Conservation (phyloP, 805 yeast genomes). For the Huiozyma naganishii region DNA sequence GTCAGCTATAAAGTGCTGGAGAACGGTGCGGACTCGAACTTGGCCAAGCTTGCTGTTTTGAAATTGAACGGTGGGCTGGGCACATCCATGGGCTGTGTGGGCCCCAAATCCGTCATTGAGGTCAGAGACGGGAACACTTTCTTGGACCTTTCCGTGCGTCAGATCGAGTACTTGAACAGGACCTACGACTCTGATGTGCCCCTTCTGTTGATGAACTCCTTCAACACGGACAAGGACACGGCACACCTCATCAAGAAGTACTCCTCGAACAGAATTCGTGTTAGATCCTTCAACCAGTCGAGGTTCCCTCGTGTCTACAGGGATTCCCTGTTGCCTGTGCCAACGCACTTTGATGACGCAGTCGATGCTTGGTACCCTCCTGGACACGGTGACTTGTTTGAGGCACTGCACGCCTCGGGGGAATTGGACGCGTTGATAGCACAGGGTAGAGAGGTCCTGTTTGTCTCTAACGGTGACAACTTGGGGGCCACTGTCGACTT, state of each 20-base stretch:
- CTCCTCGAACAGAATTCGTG: constrained; percentile 90
- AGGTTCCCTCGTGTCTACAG: constrained; percentile 90
- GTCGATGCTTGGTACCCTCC: constrained; percentile 97
- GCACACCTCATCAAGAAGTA: constrained; percentile 92
- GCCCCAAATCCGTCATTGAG: constrained; percentile 89
- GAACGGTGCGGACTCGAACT: constrained; percentile 32
- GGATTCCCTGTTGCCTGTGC: constrained; percentile 94
- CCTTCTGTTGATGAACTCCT: constrained; percentile 92
- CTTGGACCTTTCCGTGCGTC: constrained; percentile 90
- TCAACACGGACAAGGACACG: constrained; percentile 90
- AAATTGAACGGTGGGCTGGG: constrained; percentile 98
- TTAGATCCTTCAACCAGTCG: constrained; percentile 95
- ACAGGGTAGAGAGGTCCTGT: constrained; percentile 89
- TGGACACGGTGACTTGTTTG: constrained; percentile 98
- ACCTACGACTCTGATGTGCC: constrained; percentile 90
- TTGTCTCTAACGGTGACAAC: constrained; percentile 97
- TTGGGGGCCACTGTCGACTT: constrained; percentile 96
- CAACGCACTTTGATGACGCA: constrained; percentile 58
- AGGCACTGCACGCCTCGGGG: constrained; percentile 79
- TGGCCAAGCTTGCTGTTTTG: constrained; percentile 83
- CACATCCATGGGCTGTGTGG: constrained; percentile 99
- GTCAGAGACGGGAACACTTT: constrained; percentile 98
- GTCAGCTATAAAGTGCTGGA: constrained; percentile 55
- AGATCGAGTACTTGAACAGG: constrained; percentile 89
- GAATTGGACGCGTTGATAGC: constrained; percentile 80